phyloP scores from a whole-genome alignment of 192 early-diverging fungal species.

The Spinellus fusiger region DNA sequence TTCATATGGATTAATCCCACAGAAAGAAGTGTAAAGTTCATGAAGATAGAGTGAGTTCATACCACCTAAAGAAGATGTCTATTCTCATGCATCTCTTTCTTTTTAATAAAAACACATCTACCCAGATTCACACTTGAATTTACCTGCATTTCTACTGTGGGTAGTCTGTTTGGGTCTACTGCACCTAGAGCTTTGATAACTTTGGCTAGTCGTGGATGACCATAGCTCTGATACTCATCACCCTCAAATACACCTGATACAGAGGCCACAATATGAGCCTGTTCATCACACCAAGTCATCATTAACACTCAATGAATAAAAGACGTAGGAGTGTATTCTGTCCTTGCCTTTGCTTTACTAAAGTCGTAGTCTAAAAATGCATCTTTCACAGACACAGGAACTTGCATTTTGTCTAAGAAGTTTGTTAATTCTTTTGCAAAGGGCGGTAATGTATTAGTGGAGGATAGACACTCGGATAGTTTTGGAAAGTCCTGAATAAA shows the following conservation, averaged over 20 bases:
- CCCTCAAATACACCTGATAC: constrained; percentile 39
- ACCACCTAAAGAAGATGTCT: constrained; percentile 45
- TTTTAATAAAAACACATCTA: neutral
- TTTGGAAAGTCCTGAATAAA: constrained; percentile 60
- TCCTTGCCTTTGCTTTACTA: constrained; percentile 38
- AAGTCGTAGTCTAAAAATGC: constrained; percentile 42
- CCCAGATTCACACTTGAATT: neutral
- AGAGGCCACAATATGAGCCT: constrained; percentile 47
- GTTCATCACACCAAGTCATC: too few species aligned
- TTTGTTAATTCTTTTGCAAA: constrained; percentile 44
- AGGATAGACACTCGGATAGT: neutral
- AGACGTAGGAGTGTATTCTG: neutral
- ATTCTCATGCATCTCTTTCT: neutral
- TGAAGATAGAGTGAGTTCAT: constrained; percentile 28
- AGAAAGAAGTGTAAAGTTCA: constrained; percentile 37
- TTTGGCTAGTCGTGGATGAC: constrained; percentile 37
- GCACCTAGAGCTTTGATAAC: constrained; percentile 26
- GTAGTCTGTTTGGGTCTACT: neutral
- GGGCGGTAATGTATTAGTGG: constrained; percentile 11
- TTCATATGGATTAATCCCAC: constrained; percentile 25
- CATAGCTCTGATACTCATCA: constrained; percentile 37
- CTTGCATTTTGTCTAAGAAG: constrained; percentile 41
- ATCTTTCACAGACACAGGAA: constrained; percentile 39
- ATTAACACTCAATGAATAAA: neutral
- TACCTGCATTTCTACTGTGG: constrained; percentile 43